Conservation (phyloP, 345 rosid genomes). For the Leavenworthia alabamica region DNA sequence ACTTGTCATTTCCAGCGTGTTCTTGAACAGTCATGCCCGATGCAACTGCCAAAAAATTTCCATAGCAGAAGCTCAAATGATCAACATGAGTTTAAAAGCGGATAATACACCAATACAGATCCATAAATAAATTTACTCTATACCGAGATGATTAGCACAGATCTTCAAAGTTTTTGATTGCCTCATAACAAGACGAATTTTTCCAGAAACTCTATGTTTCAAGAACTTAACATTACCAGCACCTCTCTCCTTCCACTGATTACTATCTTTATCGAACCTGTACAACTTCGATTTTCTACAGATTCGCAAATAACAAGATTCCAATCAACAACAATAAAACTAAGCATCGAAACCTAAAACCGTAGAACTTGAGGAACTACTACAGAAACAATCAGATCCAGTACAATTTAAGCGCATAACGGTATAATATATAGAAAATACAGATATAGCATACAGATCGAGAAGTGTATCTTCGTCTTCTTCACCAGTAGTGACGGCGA, state of each 20-base stretch:
- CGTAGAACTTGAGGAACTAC: neutral
- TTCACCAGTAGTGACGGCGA: conserved; percentile 78
- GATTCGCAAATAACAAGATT: neutral
- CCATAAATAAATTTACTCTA: neutral
- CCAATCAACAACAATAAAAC: neutral
- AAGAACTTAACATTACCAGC: conserved; percentile 78
- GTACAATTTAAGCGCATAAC: neutral
- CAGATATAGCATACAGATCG: conserved; percentile 50
- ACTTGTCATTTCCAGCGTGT: conserved; percentile 69
- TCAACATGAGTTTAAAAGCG: neutral
- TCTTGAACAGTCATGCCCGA: conserved; percentile 52
- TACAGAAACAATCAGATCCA: conserved; percentile 18
- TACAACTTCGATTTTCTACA: conserved; percentile 79
- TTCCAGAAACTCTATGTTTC: conserved; percentile 65
- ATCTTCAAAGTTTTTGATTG: conserved; percentile 89
- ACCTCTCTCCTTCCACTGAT: conserved; percentile 93
- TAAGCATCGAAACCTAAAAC: neutral
- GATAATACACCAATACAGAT: neutral
- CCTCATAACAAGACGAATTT: conserved; percentile 82
- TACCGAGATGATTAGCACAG: conserved; percentile 93
- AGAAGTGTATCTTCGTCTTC: conserved; percentile 71
- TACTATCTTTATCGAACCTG: conserved; percentile 73
- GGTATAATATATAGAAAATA: neutral
- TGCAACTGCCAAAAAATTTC: conserved; percentile 32
- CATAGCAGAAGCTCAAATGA: neutral